phyloP scores from a whole-genome alignment of 225 moss, liverwort and hornwort genomes.

The Pleurozium schreberi region DNA sequence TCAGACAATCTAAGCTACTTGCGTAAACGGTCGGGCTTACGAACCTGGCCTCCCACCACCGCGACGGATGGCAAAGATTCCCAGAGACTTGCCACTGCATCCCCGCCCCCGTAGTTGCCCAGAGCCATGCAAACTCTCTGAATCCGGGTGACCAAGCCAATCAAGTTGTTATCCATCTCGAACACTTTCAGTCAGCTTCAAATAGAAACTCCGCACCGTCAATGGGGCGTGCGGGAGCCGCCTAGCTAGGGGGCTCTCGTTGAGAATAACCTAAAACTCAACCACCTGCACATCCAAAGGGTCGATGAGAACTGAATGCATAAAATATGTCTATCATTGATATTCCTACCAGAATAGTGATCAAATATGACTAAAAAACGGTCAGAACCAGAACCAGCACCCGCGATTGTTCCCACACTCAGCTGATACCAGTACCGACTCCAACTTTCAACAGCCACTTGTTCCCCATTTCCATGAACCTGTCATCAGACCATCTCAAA shows the following conservation, averaged over 20 bases:
- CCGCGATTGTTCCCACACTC: not conserved
- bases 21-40: not conserved
- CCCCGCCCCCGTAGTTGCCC: conserved; percentile 83
- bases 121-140: conserved; percentile 92
- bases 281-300: not conserved
- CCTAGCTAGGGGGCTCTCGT: not conserved
- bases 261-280: not conserved
- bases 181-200: not conserved
- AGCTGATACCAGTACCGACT: not conserved
- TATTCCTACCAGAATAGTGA: not conserved
- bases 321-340: not conserved
- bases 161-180: conserved; percentile 77
- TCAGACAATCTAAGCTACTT: not conserved
- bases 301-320: not conserved
- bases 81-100: conserved; percentile 80
- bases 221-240: not conserved
- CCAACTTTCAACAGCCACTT: not conserved
- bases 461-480: not conserved
- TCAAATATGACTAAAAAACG: not conserved
- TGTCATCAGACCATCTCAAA: not conserved
- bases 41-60: conserved; percentile 89
- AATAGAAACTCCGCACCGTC: not conserved
- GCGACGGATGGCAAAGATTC: conserved; percentile 89
- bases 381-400: not conserved
- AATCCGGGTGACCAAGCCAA: conserved; percentile 90